These are phyloP conservation scores for Sporothrix sp. DNA, from an alignment of 2,329 filamentous ascomycete species.

Conservation along the genomic window DNA sequence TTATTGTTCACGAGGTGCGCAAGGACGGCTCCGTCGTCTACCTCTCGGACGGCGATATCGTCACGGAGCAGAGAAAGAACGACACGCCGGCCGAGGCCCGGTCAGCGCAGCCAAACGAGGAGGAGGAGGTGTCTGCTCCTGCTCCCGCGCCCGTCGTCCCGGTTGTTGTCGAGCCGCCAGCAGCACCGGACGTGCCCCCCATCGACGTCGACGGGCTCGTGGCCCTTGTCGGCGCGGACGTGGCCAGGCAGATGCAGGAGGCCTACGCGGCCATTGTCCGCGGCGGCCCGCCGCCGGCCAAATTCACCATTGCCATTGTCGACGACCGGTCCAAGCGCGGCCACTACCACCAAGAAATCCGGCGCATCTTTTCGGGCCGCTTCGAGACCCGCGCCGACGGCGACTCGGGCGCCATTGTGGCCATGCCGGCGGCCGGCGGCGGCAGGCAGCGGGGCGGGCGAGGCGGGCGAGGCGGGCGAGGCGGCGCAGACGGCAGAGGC, in stretches of 20 bases:
- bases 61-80: neutral
- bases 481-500: slow-evolving; percentile 15
- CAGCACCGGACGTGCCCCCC: neutral
- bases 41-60: slow-evolving; percentile 33
- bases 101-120: neutral
- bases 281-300: slow-evolving; percentile 22
- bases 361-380: slow-evolving; percentile 67
- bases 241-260: slow-evolving; percentile 32
- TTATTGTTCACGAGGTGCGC: slow-evolving; percentile 81
- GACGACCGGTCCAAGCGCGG: slow-evolving; percentile 37
- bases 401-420: slow-evolving; percentile 49
- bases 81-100: neutral
- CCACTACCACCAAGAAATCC: slow-evolving; percentile 51
- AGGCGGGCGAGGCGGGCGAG: slow-evolving; percentile 2
- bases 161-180: neutral
- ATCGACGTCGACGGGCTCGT: slow-evolving; percentile 22
- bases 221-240: slow-evolving; percentile 30
- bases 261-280: slow-evolving; percentile 30
- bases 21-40: slow-evolving; percentile 68
- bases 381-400: slow-evolving; percentile 62
- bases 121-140: too few relatives aligned
- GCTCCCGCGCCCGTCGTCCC: neutral
- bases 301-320: slow-evolving; percentile 32
- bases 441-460: slow-evolving; percentile 18
- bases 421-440: slow-evolving; percentile 24